Base-by-base conservation (phyloP, 2,329 filamentous ascomycete genomes). In the Fusarium sp. region DNA sequence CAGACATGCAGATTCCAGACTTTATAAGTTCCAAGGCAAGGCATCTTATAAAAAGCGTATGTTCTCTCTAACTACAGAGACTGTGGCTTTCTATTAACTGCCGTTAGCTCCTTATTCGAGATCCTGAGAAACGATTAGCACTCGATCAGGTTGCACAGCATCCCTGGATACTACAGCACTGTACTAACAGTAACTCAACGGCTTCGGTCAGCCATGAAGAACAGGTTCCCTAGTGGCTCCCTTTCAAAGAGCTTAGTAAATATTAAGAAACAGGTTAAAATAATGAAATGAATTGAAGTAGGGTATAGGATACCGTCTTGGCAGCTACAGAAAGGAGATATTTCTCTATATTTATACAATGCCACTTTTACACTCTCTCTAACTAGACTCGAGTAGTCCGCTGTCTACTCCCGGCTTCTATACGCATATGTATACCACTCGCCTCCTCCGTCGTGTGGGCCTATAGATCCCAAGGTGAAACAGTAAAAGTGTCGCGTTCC, bases 391-490 rank as follows among this genome's bases (percentile, higher is more conserved):
- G 1, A 3, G 6, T 13, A 42, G 40, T 7, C 6, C 2, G 13
- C 13, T 42, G 0, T 12, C n/a, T 42, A 5, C 37, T 41, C 8
- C 18, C 12, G 14, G 18, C 37, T 4, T 3, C 8, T 41, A 41
- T 20, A 18, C 13, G 8, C n/a, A 22, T 14, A 13, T 0, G 0
- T 22, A 7, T 42, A 22, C 5, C n/a, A 12, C 1, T 8, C 7
- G 14, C 30, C 7, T 8, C 1, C 40, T 11, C 7, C 7, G n/a
- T 12, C n/a, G 6, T 13, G 13, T 42, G 13, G n/a, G 11, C 6
- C n/a, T 22, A 5, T 22, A 22, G 3, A 22, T 12, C 8, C 12
- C 14, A 14, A 24, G 7, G 41, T 24, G 20, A 9, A 6, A 20
- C 22, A 6, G 20, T 24, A 5, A 14, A 22, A 13, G 11, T 20